These are phyloP conservation scores for Spiromastix sp. DNA, from an alignment of 2,329 filamentous ascomycete genomes.

Conservation along the genomic window DNA sequence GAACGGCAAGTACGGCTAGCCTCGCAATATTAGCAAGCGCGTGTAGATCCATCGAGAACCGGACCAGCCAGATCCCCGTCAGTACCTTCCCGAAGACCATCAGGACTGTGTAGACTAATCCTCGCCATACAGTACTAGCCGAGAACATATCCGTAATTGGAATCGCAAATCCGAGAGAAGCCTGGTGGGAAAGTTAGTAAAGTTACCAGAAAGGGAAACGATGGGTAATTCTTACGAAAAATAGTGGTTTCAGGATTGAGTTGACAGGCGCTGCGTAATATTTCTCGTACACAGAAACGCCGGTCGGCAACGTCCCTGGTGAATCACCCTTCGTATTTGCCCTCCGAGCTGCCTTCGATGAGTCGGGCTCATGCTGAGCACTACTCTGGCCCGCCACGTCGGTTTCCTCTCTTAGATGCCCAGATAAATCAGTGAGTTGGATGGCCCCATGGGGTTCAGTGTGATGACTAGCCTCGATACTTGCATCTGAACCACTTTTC, in stretches of 20 bases:
- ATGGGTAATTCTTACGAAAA: constrained; percentile 48
- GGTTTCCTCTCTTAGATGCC: too few species aligned
- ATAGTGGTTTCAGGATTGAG: constrained; percentile 56
- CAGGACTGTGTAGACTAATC: constrained; percentile 58
- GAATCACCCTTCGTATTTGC: too few species aligned
- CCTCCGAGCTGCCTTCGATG: too few species aligned
- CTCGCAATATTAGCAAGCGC: too few species aligned
- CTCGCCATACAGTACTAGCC: constrained; percentile 57
- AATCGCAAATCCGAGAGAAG: constrained; percentile 66
- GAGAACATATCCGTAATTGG: constrained; percentile 61
- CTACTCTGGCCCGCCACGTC: too few species aligned
- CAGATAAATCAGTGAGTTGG: too few species aligned
- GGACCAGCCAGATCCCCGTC: constrained; percentile 48
- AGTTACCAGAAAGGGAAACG: neutral
- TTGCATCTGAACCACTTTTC: too few species aligned
- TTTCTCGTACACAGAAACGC: constrained; percentile 30
- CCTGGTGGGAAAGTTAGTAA: constrained; percentile 12
- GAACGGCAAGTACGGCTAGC: too few species aligned
- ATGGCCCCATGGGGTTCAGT: too few species aligned
- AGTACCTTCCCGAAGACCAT: constrained; percentile 56
- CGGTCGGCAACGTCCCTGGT: too few species aligned
- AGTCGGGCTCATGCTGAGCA: too few species aligned
- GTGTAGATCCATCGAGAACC: neutral
- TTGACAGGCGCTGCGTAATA: constrained; percentile 38
- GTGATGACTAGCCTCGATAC: too few species aligned